These are phyloP conservation scores for Craterostigma plantagineum DNA, from an alignment of 257 asterid species.

Conservation along the genomic window DNA sequence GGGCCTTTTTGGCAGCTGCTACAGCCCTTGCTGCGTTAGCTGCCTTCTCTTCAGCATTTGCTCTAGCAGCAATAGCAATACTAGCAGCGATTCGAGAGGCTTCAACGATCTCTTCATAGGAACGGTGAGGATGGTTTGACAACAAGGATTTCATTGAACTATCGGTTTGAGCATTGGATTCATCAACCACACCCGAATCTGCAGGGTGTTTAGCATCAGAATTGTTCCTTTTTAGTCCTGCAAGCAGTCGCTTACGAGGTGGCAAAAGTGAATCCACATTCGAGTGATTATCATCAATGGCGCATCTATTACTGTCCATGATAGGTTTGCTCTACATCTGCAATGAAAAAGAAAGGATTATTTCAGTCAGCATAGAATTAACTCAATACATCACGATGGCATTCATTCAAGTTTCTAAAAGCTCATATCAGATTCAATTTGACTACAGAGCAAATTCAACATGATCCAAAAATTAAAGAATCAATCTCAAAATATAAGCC, in stretches of 20 bases:
- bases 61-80: constrained; percentile 60
- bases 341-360: no score
- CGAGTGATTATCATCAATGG: constrained; percentile 44
- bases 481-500: no score
- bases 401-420: no score
- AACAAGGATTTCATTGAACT: constrained; percentile 29
- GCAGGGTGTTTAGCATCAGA: constrained; percentile 47
- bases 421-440: no score
- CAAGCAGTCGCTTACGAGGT: constrained; percentile 84
- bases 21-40: constrained; percentile 76
- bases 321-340: constrained; percentile 37
- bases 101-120: constrained; percentile 58
- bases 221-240: constrained; percentile 76
- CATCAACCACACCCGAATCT: constrained; percentile 15
- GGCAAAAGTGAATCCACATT: constrained; percentile 84
- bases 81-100: constrained; percentile 56
- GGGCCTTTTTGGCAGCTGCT: constrained; percentile 76
- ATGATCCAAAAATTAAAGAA: no score
- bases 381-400: no score
- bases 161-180: constrained; percentile 23
- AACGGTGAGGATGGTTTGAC: constrained; percentile 27
- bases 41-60: constrained; percentile 80
- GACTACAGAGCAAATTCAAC: no score
- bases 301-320: constrained; percentile 50
- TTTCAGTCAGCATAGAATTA: no score